A percentile compares a stretch with the other conserved stretches of the same genome.
phyloP scores from a whole-genome alignment of 148 eudicot genomes.

The Fallopia convolvulus region DNA sequence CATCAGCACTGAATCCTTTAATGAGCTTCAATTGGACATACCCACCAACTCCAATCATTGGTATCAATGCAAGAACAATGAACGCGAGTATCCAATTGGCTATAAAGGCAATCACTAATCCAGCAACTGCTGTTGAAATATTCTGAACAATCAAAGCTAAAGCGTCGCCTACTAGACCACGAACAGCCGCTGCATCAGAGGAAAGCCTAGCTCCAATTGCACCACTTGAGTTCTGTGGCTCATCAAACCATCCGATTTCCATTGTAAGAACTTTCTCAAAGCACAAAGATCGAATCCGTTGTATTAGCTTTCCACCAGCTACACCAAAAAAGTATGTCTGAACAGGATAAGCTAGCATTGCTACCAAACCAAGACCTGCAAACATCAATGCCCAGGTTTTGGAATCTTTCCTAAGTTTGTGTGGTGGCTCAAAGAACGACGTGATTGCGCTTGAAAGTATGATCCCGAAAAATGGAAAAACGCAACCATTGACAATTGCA shows the following conservation, averaged over 20 bases:
- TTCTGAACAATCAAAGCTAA: constrained; percentile 66
- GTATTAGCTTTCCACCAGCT: constrained; percentile 48
- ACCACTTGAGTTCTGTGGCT: constrained; percentile 68
- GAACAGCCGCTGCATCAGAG: constrained; percentile 61
- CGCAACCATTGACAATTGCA: constrained; percentile 31
- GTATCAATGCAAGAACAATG: constrained; percentile 57
- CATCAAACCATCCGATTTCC: constrained; percentile 86
- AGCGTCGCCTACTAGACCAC: constrained; percentile 75
- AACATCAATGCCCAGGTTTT: constrained; percentile 26
- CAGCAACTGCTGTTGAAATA: constrained; percentile 42
- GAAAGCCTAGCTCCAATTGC: constrained; percentile 78
- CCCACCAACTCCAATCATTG: constrained; percentile 54
- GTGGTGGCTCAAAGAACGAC: constrained; percentile 24
- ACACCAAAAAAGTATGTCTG: constrained; percentile 37
- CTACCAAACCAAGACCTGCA: constrained; percentile 24
- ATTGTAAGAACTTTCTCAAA: constrained; percentile 62
- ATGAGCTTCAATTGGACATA: constrained; percentile 50
- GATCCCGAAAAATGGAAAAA: constrained; percentile 32
- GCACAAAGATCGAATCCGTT: constrained; percentile 23
- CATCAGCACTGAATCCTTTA: constrained; percentile 76
- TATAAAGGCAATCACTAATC: constrained; percentile 56
- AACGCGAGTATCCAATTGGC: constrained; percentile 74
- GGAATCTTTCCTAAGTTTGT: constrained; percentile 23
- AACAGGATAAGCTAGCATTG: constrained; percentile 24
- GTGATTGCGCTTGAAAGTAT: constrained; percentile 24